These are phyloP conservation scores for Papiliotrema terrestris DNA, from an alignment of 1,284 basidiomycete species.

Conservation along the genomic window DNA sequence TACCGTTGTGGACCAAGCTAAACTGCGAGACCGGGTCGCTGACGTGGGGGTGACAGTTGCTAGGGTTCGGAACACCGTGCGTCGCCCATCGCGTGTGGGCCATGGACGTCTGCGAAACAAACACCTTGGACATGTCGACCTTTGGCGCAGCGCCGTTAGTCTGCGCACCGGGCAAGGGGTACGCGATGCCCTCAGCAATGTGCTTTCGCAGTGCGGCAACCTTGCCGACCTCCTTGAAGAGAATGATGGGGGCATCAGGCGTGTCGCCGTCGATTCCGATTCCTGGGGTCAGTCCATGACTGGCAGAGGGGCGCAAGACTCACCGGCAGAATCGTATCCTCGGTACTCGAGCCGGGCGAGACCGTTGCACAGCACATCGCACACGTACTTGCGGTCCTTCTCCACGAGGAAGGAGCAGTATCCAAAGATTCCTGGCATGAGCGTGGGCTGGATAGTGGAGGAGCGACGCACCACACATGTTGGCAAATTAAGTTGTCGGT, in stretches of 20 bases:
- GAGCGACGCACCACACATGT: conserved; percentile 14
- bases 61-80: conserved; percentile 83
- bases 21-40: conserved; percentile 80
- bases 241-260: conserved; percentile 60
- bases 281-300: conserved; percentile 52
- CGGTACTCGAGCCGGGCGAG: conserved; percentile 96
- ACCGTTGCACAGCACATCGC: conserved; percentile 88
- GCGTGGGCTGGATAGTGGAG: not conserved
- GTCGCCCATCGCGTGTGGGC: conserved; percentile 99
- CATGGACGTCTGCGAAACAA: conserved; percentile 88
- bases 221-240: conserved; percentile 99
- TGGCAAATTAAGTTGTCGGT: not conserved
- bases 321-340: conserved; percentile 90
- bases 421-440: conserved; percentile 72
- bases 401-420: conserved; percentile 92
- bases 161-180: conserved; percentile 19
- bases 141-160: conserved; percentile 24
- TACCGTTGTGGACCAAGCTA: conserved; percentile 96
- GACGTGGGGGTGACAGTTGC: conserved; percentile 95
- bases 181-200: conserved; percentile 64
- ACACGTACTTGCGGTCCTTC: conserved; percentile 89
- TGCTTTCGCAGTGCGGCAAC: conserved; percentile 90
- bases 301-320: conserved; percentile 16
- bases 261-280: conserved; percentile 93
- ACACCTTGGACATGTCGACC: conserved; percentile 76